Evolutionary conservation across 148 eudicot genomes (phyloP).

Genomic region (Chenopodium suecicum): DNA sequence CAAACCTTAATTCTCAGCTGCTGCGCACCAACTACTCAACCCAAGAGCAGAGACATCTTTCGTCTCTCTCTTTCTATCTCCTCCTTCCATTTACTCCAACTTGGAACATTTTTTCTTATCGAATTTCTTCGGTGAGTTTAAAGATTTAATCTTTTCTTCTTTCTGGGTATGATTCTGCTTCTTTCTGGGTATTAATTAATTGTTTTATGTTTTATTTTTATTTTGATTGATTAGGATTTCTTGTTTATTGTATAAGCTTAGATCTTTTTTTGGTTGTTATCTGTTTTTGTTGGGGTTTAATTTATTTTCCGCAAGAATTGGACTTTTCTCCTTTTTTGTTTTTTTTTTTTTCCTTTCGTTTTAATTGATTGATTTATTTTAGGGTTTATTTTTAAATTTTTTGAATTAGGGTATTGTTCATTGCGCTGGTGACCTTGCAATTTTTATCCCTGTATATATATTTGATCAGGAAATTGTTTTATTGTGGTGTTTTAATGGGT

Average conservation of each 20-base stretch:
- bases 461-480: background rate
- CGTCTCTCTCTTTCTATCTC: background rate
- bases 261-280: slow-evolving; percentile 3
- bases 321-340: background rate
- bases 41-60: background rate
- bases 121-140: background rate
- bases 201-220: background rate
- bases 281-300: background rate
- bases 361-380: background rate
- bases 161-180: background rate
- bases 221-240: background rate
- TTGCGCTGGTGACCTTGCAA: background rate
- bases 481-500: background rate
- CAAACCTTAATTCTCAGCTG: background rate
- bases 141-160: background rate
- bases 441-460: background rate
- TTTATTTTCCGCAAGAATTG: background rate
- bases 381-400: background rate
- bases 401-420: background rate
- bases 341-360: background rate
- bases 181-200: background rate
- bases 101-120: background rate
- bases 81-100: background rate
- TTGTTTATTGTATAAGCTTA: background rate
- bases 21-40: background rate